Evolutionary conservation across 176 grass and related monocot genomes (phyloP).

Genomic region (Areca catechu): DNA sequence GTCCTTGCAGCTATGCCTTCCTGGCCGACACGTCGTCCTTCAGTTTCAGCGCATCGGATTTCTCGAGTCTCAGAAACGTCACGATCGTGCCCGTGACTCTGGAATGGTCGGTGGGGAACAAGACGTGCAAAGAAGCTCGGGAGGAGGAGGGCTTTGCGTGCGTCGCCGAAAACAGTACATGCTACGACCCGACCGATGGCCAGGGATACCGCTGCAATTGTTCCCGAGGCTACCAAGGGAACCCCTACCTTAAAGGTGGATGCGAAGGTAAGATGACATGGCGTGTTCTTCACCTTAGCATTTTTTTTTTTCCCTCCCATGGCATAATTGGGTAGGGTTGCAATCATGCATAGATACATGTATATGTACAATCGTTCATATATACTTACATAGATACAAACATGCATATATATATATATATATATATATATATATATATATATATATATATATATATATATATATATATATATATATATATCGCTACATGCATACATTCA

Average conservation of each 20-base stretch:
- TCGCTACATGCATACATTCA: too few species aligned
- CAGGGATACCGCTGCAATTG: conserved; percentile 24
- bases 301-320: too few species aligned
- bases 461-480: too few species aligned
- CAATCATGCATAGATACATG: too few species aligned
- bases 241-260: conserved; percentile 22
- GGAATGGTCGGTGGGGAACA: conserved; percentile 21
- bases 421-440: too few species aligned
- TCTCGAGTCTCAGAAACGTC: conserved; percentile 1
- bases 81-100: conserved; percentile 11
- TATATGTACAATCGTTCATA: too few species aligned
- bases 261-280: conserved; percentile 16
- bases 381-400: too few species aligned
- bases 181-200: conserved; percentile 2
- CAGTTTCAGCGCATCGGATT: neutral
- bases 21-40: neutral
- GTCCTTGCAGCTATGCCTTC: conserved; percentile 21
- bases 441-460: too few species aligned
- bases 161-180: conserved; percentile 11
- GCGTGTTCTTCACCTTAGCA: too few species aligned
- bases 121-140: conserved; percentile 4
- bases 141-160: neutral
- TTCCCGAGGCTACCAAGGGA: conserved; percentile 24
- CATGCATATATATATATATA: too few species aligned
- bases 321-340: too few species aligned